These are phyloP conservation scores for sunflower (Helianthus annuus) DNA, from an alignment of 129 eudicot genomes.

Conservation along the genomic window HanXRQr2.0-SUNRISE NC_035433.2:36730449-36730948, in stretches of 20 bases:
- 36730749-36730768: not conserved
- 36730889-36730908: too few species aligned
- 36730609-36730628: conserved; percentile 38
- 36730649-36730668: conserved; percentile 15
- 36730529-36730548: conserved; percentile 52
- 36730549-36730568: conserved; percentile 54
- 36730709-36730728: not conserved
- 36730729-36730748: not conserved
- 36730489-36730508: conserved; percentile 58
- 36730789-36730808: conserved; percentile 13
- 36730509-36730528: conserved; percentile 39
- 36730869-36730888: too few species aligned
- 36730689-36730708: conserved; percentile 4
- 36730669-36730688: conserved; percentile 13
- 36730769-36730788: conserved; percentile 9
- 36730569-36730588: conserved; percentile 40
- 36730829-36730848: conserved; percentile 1
- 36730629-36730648: conserved; percentile 30
- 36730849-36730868: too few species aligned
- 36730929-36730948: too few species aligned
- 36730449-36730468: conserved; percentile 45
- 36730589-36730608: conserved; percentile 40
- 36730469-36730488: conserved; percentile 56
- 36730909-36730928: too few species aligned
- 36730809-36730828: not conserved